A percentile compares a stretch with the other conserved stretches of the same genome.
Evolutionary conservation across 495 filamentous ascomycete species (phyloP).

Genomic region (Cenococcum geophilum): DNA sequence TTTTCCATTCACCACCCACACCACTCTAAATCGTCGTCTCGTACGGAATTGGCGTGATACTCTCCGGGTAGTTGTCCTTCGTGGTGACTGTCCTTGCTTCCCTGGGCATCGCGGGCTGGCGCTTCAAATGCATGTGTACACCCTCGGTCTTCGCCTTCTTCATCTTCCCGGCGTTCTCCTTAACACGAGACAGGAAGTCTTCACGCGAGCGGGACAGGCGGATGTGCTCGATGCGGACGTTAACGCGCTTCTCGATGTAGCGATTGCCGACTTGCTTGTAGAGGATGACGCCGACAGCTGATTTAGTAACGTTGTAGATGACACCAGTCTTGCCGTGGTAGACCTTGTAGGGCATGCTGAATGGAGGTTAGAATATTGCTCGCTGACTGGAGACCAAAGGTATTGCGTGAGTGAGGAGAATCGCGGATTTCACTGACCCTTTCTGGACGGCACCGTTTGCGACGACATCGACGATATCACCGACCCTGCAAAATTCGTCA

Average conservation of each 20-base stretch:
- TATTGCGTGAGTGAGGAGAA: slow-evolving; percentile 9
- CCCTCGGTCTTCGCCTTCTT: slow-evolving; percentile 86
- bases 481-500: slow-evolving; percentile 58
- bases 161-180: slow-evolving; percentile 88
- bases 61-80: slow-evolving; percentile 79
- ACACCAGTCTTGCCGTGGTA: slow-evolving; percentile 99
- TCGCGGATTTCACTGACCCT: slow-evolving; percentile 58
- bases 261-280: slow-evolving; percentile 98
- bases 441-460: slow-evolving; percentile 97
- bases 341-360: slow-evolving; percentile 88
- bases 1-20: slow-evolving; percentile 18
- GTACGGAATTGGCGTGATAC: slow-evolving; percentile 83
- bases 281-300: slow-evolving; percentile 63
- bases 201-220: slow-evolving; percentile 86
- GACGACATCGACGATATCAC: slow-evolving; percentile 95
- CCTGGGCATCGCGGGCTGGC: slow-evolving; percentile 74
- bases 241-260: slow-evolving; percentile 99
- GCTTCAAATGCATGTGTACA: slow-evolving; percentile 80
- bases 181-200: slow-evolving; percentile 91
- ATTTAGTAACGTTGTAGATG: slow-evolving; percentile 97
- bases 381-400: too few species aligned
- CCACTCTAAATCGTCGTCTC: slow-evolving; percentile 89
- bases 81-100: slow-evolving; percentile 68
- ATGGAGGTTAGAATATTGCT: too few species aligned
- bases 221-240: slow-evolving; percentile 97